These are phyloP conservation scores for Linderina pennispora DNA, from an alignment of 192 early-diverging fungal species.

Conservation along the genomic window DNA sequence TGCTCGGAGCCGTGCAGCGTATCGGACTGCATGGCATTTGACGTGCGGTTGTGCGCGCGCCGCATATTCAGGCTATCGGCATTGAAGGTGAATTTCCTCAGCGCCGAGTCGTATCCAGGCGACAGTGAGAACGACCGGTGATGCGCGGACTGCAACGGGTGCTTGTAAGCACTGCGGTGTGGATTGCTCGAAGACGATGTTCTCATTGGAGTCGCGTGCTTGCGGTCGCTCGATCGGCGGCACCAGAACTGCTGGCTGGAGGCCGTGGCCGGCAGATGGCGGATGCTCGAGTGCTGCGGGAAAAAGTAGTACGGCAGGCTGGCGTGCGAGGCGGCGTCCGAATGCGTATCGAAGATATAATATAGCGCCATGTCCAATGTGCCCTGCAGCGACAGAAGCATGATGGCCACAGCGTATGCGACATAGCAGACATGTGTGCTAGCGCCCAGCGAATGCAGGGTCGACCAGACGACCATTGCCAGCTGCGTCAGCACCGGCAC, in stretches of 20 bases:
- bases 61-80: conserved; percentile 29
- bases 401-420: conserved; percentile 15
- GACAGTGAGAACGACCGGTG: conserved; percentile 8
- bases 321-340: conserved; percentile 14
- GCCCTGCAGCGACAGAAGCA: conserved; percentile 33
- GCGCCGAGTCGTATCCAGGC: not conserved
- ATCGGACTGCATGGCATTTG: conserved; percentile 37
- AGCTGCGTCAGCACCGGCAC: conserved; percentile 38
- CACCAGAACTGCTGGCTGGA: not conserved
- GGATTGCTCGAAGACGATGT: too few species aligned
- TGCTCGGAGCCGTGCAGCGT: conserved; percentile 26
- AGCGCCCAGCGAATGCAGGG: conserved; percentile 9
- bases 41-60: conserved; percentile 18
- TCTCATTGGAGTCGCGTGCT: too few species aligned
- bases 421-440: not conserved
- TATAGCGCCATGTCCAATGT: conserved; percentile 36
- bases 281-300: not conserved
- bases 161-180: not conserved
- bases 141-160: not conserved
- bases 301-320: conserved; percentile 19
- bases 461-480: conserved; percentile 36
- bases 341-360: conserved; percentile 37
- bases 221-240: not conserved
- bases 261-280: not conserved
- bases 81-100: conserved; percentile 9